Conservation (phyloP, 352 stramenopile genomes). For the Phytophthora cryptogea region DNA sequence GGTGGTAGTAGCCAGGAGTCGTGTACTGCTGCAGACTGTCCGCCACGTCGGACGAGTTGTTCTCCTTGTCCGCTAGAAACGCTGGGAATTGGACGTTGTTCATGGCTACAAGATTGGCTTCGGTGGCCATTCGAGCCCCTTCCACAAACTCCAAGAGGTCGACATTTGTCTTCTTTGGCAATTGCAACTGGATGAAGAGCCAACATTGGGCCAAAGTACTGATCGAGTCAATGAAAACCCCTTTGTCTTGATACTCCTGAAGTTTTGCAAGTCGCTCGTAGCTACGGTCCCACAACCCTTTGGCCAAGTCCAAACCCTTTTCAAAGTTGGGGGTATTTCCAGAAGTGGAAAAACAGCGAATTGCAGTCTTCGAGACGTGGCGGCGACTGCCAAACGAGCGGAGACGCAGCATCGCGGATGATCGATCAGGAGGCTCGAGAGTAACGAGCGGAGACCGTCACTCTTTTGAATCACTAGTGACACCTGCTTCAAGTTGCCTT, state of each 20-base stretch:
- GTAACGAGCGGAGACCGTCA: neutral
- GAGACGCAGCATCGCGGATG: neutral
- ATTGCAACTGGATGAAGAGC: conserved; percentile 43
- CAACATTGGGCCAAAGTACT: conserved; percentile 10
- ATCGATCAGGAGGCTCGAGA: too few species aligned
- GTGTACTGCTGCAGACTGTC: conserved; percentile 26
- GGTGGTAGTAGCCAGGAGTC: conserved; percentile 39
- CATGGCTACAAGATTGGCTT: conserved; percentile 41
- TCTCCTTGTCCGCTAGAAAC: conserved; percentile 40
- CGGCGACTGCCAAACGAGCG: neutral
- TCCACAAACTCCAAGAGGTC: conserved; percentile 53
- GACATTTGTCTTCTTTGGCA: conserved; percentile 40
- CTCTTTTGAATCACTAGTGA: neutral
- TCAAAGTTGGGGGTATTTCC: conserved; percentile 20
- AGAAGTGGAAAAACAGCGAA: conserved; percentile 13
- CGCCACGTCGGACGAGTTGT: conserved; percentile 20
- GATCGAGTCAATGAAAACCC: conserved; percentile 28
- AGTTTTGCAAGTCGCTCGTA: conserved; percentile 30
- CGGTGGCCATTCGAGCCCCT: conserved; percentile 37
- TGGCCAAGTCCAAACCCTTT: conserved; percentile 14
- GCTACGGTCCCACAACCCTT: conserved; percentile 28
- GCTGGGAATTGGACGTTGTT: conserved; percentile 43
- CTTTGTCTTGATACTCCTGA: conserved; percentile 35
- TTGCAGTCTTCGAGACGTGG: neutral
- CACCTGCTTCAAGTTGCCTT: too few species aligned